phyloP scores from a whole-genome alignment of 2,329 filamentous ascomycete species.

The Penicillium sp. region DNA sequence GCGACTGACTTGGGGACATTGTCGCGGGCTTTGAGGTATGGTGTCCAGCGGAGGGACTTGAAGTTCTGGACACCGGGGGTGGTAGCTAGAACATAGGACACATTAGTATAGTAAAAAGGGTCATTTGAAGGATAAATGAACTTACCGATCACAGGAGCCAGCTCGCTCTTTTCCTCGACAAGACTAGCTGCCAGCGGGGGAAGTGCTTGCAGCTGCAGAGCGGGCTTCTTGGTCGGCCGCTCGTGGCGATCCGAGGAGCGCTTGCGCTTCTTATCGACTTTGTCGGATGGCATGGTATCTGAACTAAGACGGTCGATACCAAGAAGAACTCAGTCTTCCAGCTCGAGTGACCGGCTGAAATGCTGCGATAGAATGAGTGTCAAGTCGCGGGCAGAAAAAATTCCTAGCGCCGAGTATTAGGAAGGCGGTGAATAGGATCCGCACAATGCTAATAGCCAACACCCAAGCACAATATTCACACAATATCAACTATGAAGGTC shows the following conservation, averaged over 20 bases:
- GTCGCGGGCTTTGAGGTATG: constrained; percentile 50
- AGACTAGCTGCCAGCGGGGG: constrained; percentile 44
- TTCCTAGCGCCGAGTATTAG: constrained; percentile 17
- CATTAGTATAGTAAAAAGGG: neutral
- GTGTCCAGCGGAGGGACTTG: constrained; percentile 30
- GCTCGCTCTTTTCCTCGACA: constrained; percentile 45
- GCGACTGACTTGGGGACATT: constrained; percentile 29
- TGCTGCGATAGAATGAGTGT: constrained; percentile 20
- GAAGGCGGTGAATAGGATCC: constrained; percentile 25
- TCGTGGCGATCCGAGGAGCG: constrained; percentile 43
- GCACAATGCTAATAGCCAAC: constrained; percentile 11
- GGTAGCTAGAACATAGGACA: constrained; percentile 23
- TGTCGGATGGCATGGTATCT: constrained; percentile 31
- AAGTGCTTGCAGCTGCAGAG: constrained; percentile 36
- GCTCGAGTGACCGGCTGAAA: constrained; percentile 9
- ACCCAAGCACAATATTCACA: neutral
- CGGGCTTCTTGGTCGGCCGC: constrained; percentile 48
- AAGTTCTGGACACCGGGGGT: constrained; percentile 34
- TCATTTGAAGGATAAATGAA: neutral
- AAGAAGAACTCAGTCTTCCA: constrained; percentile 6
- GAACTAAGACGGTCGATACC: neutral
- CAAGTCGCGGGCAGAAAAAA: constrained; percentile 25
- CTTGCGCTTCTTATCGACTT: constrained; percentile 51
- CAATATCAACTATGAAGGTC: neutral
- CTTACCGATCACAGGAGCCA: constrained; percentile 50